Base-by-base conservation (phyloP, 2,329 filamentous ascomycete genomes). In the Penicillium sp. region DNA sequence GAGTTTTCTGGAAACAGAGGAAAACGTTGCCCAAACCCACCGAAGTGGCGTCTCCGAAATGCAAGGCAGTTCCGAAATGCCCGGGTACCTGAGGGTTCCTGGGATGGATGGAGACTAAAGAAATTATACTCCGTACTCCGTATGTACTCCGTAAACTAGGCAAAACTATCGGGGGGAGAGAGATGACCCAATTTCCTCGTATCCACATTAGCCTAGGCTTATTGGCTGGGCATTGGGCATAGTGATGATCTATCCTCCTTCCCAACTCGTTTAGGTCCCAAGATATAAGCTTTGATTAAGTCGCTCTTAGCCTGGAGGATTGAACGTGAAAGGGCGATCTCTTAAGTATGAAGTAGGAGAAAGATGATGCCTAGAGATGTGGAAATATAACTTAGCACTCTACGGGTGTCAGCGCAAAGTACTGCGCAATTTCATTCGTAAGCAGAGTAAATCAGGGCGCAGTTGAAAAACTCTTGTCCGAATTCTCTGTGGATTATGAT, bases 241-340 rank as follows among this genome's bases (percentile, higher is more conserved):
- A 18, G 44, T 26, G 51, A 53, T 50, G 10, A 39, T 53, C 51
- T 39, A 16, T 34, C 14, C 26, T 44, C 46, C 32, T 44, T 53
- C 46, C 46, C 16, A 50, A 40, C 46, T n/a, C 13, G 34, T 50
- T 40, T 36, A 18, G 26, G 11, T 14, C 45, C 23, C 29, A 44
- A 39, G 2, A 26, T 10, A 43, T 44, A 53, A 50, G 40, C 51
- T 53, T 50, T 30, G 32, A 19, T 49, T 35, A 32, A 43, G 16
- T 26, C 39, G n/a, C 11, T 34, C 23, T 38, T 41, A 18, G 49
- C 19, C 36, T 36, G 18, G 26, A 14, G 18, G 41, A 34, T 16
- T 35, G 4, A 27, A 14, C 13, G 32, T 14, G 32, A 34, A 44
- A 40, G 26, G 27, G 16, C 27, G 40, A 39, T 26, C 14, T 14